These are phyloP conservation scores for Candida smagusa DNA, from an alignment of 1,139 yeast species.

Conservation along the genomic window DNA sequence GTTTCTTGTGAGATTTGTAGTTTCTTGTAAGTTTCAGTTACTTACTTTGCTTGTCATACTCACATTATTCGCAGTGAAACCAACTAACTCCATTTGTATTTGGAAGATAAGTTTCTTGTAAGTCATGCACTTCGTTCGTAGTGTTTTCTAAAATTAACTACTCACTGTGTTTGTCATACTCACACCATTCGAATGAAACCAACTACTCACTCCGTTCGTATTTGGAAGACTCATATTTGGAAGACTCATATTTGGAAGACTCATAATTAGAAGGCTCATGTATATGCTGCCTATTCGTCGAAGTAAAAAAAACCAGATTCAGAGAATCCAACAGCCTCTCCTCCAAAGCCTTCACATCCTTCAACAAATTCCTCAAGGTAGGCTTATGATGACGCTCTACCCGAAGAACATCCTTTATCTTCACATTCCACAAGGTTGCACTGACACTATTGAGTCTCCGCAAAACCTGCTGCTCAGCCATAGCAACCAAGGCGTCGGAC, in stretches of 20 bases:
- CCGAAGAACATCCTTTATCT: constrained; percentile 35
- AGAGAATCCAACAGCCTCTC: constrained; percentile 4
- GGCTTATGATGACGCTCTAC: constrained; percentile 43
- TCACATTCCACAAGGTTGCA: constrained; percentile 39
- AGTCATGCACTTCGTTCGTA: too few species aligned
- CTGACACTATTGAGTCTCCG: constrained; percentile 39
- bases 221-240: not conserved
- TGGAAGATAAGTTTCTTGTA: too few species aligned
- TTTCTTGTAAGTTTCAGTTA: too few species aligned
- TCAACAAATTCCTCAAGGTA: constrained; percentile 23
- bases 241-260: not conserved
- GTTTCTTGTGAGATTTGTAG: too few species aligned
- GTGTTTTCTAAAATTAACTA: too few species aligned
- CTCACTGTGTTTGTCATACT: too few species aligned
- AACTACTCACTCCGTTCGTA: not conserved
- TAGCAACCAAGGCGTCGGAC: constrained; percentile 15
- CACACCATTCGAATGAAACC: too few species aligned
- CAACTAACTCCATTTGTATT: too few species aligned
- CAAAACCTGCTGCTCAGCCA: constrained; percentile 27
- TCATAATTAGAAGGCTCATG: not conserved
- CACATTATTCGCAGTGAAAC: too few species aligned
- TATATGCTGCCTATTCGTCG: not conserved
- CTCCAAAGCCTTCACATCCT: constrained; percentile 24
- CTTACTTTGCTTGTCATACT: too few species aligned
- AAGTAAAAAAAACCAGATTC: constrained; percentile 7